phyloP scores from a whole-genome alignment of 2,329 filamentous ascomycete genomes.

The Achaetomium macrosporum region DNA sequence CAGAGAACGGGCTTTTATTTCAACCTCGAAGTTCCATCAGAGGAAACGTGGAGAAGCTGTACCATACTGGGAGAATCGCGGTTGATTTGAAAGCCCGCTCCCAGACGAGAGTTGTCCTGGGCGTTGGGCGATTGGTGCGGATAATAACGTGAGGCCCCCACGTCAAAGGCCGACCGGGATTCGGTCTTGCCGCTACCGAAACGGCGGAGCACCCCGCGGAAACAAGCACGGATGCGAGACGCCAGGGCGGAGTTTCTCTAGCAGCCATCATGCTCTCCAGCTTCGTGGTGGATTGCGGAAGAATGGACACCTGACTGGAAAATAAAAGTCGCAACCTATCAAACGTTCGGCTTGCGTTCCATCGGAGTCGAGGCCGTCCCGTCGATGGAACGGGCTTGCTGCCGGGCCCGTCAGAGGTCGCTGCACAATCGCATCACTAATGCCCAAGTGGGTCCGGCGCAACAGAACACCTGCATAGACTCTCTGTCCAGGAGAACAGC shows the following conservation, averaged over 20 bases:
- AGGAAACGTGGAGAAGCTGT: no score
- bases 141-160: neutral
- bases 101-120: neutral
- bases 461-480: neutral
- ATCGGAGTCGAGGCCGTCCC: slow-evolving; percentile 7
- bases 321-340: neutral
- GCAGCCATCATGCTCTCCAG: neutral
- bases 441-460: neutral
- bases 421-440: neutral
- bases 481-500: neutral
- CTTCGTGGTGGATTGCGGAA: neutral
- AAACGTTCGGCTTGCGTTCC: neutral
- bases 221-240: neutral
- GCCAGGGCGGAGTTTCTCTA: neutral
- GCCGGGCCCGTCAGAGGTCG: slow-evolving; percentile 6
- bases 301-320: slow-evolving; percentile 6
- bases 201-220: neutral
- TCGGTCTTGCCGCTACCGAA: slow-evolving; percentile 17
- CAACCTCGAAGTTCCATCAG: no score
- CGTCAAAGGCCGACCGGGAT: slow-evolving; percentile 4
- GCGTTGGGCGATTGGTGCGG: slow-evolving; percentile 13
- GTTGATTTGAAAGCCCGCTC: neutral
- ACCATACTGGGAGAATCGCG: no score
- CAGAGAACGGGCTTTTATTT: no score
- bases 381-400: slow-evolving; percentile 6